These are phyloP conservation scores for Ophiostoma triangulosporum DNA, from an alignment of 2,329 filamentous ascomycete genomes.

Conservation along the genomic window DNA sequence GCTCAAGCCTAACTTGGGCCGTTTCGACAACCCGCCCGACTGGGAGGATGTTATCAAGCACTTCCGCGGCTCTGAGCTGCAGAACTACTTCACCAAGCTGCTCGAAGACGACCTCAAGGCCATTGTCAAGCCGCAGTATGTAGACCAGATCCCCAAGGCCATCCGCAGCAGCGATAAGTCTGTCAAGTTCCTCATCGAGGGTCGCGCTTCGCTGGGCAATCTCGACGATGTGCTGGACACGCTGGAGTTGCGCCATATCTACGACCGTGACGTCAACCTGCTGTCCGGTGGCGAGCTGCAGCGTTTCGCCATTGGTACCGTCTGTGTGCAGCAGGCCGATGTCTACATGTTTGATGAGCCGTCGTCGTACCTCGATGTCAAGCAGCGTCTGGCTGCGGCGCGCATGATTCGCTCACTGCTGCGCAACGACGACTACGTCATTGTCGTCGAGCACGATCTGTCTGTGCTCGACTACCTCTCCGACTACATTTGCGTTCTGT, in stretches of 20 bases:
- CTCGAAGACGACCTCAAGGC: slow-evolving; percentile 95
- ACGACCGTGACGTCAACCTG: slow-evolving; percentile 78
- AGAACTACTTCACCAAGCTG: slow-evolving; percentile 98
- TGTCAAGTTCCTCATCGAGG: slow-evolving; percentile 66
- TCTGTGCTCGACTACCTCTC: slow-evolving; percentile 97
- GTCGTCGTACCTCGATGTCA: slow-evolving; percentile 97
- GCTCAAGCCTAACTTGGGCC: slow-evolving; percentile 92
- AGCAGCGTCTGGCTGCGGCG: slow-evolving; percentile 89
- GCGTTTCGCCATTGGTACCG: slow-evolving; percentile 90
- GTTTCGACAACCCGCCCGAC: slow-evolving; percentile 91
- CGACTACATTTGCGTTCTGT: slow-evolving; percentile 95
- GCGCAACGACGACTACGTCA: slow-evolving; percentile 83
- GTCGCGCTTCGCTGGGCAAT: slow-evolving; percentile 65
- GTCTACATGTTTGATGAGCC: slow-evolving; percentile 99
- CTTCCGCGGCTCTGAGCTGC: slow-evolving; percentile 92
- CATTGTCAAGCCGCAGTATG: slow-evolving; percentile 97
- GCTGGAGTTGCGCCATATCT: slow-evolving; percentile 52
- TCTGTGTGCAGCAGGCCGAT: slow-evolving; percentile 91
- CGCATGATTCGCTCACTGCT: slow-evolving; percentile 85
- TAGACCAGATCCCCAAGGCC: slow-evolving; percentile 92
- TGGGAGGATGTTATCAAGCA: slow-evolving; percentile 99
- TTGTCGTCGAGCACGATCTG: slow-evolving; percentile 98
- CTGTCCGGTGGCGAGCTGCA: slow-evolving; percentile 97
- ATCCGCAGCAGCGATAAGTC: slow-evolving; percentile 70
- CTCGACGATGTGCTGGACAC: slow-evolving; percentile 68